Base-by-base conservation (phyloP, 1,284 basidiomycete genomes). In the Naganishia sp. region DNA sequence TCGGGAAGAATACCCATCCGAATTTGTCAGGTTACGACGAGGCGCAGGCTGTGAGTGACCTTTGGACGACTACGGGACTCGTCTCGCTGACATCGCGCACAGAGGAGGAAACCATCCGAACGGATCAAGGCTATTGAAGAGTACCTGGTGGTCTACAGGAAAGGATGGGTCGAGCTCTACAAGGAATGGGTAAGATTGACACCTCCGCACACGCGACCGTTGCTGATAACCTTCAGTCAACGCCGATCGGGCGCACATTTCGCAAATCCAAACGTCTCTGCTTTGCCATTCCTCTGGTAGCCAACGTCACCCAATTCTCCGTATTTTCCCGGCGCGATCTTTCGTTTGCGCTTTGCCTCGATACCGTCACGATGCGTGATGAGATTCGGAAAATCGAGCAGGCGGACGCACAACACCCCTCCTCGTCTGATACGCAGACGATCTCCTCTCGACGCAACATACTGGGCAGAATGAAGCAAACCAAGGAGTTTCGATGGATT, bases 321-420 rank as follows among this genome's bases (percentile, higher is more conserved):
- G 70, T 80, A 15, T 80, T 77, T 71, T 77, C 78, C 67, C 68
- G 71, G 18, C 70, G 69, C 31, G 79, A 80, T 68, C 71, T 77
- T 68, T 74, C 76, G 1, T 67, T 79, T 15, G 70, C 67, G 21
- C 70, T 80, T 54, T 69, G 68, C 33, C 52, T 69, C 25, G 45
- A 70, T n/a, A 55, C 57, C 6, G 70, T 42, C 2, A 25, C 21
- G 16, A 42, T 52, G 48, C 57, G 57, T 5, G 57, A 61, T 18
- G 57, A 61, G 36, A 21, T 61, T 5, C 7, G 33, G 5, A 50
- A 23, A 15, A 39, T 39, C 13, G 46, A 45, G 6, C 21, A 57
- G 21, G 25, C 36, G 31, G 25, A 31, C 1, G 25, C 48, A 21
- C 25, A 15, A 11, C 64, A 42, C 21, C 16, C 2, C 54, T 70